phyloP scores from a whole-genome alignment of 768 basidiomycete genomes.

The Macrolepiota albuminosa region DNA sequence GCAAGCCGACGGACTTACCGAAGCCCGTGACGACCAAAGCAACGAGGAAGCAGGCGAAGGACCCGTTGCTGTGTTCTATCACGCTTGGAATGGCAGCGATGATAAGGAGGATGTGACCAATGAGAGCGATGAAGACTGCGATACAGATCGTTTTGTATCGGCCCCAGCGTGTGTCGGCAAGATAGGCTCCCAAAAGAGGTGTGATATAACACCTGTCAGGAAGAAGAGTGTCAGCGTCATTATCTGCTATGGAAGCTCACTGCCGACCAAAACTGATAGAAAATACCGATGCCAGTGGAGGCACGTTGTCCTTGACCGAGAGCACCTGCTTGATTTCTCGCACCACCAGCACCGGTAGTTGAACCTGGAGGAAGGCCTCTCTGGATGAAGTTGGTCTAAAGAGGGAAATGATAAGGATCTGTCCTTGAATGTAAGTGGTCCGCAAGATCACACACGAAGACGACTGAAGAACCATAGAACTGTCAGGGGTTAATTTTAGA shows the following conservation, averaged over 20 bases:
- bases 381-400: conserved; percentile 72
- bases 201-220: conserved; percentile 56
- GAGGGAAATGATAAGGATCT: not conserved
- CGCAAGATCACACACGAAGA: conserved; percentile 34
- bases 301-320: conserved; percentile 63
- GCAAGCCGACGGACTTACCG: conserved; percentile 18
- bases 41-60: conserved; percentile 21
- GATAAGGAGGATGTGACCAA: conserved; percentile 63
- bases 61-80: not conserved
- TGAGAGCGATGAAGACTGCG: conserved; percentile 51
- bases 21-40: conserved; percentile 59
- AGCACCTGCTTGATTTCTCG: conserved; percentile 57
- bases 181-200: conserved; percentile 64
- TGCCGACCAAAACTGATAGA: conserved; percentile 63
- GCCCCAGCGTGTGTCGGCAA: conserved; percentile 69
- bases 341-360: conserved; percentile 54
- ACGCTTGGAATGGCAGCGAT: conserved; percentile 59
- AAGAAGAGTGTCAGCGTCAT: not conserved
- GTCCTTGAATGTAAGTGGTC: not conserved
- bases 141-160: conserved; percentile 70
- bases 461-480: conserved; percentile 44
- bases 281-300: conserved; percentile 67
- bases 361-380: conserved; percentile 61
- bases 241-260: not conserved
- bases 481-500: conserved; percentile 11